These are phyloP conservation scores for Vitis labrusca DNA, from an alignment of 164 flowering plant genomes.

Conservation along the genomic window DNA sequence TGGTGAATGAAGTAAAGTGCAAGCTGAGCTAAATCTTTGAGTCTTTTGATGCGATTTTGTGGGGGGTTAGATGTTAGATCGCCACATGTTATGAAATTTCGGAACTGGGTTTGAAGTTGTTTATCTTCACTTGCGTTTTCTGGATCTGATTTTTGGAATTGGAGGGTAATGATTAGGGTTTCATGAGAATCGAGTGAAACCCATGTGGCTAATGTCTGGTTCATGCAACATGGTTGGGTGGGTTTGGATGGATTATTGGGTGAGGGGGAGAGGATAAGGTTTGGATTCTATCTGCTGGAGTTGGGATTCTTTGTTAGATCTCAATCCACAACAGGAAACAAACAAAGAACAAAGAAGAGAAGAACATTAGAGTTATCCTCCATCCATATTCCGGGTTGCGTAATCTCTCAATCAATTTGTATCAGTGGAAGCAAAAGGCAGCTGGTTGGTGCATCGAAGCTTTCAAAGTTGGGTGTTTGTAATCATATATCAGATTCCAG, in stretches of 20 bases:
- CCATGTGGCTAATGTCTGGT: constrained; percentile 16
- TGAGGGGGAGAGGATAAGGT: constrained; percentile 24
- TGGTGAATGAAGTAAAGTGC: background rate
- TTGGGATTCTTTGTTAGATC: constrained; percentile 8
- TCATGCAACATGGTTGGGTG: constrained; percentile 14
- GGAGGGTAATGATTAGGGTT: constrained; percentile 30
- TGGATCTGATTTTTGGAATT: constrained; percentile 14
- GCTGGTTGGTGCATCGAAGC: background rate
- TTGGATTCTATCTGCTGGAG: constrained; percentile 24
- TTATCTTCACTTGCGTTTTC: background rate
- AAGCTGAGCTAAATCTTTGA: background rate
- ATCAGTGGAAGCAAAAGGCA: background rate
- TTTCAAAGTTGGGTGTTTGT: background rate
- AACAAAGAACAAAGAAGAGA: constrained; percentile 4
- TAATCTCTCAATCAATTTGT: background rate
- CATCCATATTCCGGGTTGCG: background rate
- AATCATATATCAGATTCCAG: background rate
- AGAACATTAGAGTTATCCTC: background rate
- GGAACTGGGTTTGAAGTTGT: constrained; percentile 3
- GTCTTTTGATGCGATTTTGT: constrained; percentile 1
- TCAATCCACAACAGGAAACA: constrained; percentile 15
- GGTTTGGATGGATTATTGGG: background rate
- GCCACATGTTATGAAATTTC: constrained; percentile 1
- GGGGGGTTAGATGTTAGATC: constrained; percentile 10
- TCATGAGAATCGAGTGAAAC: constrained; percentile 24